Base-by-base conservation (phyloP, 306 rosid genomes). In the Citrullus colocynthis region DNA sequence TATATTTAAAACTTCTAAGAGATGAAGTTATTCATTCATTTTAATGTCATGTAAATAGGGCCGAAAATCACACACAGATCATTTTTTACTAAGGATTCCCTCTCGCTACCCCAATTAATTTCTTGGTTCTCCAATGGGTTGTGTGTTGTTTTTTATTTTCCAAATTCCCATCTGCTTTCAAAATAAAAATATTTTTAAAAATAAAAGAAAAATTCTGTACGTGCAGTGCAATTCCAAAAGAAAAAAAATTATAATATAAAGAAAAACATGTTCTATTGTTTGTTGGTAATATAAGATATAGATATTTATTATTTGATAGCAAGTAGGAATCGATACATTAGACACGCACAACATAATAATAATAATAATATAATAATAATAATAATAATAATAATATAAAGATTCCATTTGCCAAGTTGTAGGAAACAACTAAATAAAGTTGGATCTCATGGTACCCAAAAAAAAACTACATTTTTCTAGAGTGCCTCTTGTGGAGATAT, bases 211-310 rank as follows among this genome's bases (percentile, higher is more conserved):
- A 71, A 1, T 13, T 45, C 1, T 71, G 76, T 71, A 71, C 76
- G 58, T 71, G 76, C 76, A 48, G 24, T 12, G 76, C 76, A 71
- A 71, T 71, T 71, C 74, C 74, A 42, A 67, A 41, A 39, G 16
- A 66, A 66, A 20, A 58, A 0, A 21, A 20, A 58, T 58, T 32
- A 21, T 8, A 59, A 45, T 5, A 45, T 5, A 45, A 2, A 11
- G 2, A 6, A 11, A 60, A 24, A 59, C 4, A 28, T 59, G 64
- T 59, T 10, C 16, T 10, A 12, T 11, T 59, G 36, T 62, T 62
- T 64, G 72, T 64, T 67, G 74, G 34, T 41, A 67, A 21, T 41
- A 67, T 42, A 2, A 67, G 55, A 66, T 20, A 69, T 12, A 44
- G 0, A 42, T 42, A 42, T 70, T 21, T 70, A 70, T 24, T 24